phyloP scores from a whole-genome alignment of 2,329 filamentous ascomycete species.

The Phaeosphaeria sp. region DNA sequence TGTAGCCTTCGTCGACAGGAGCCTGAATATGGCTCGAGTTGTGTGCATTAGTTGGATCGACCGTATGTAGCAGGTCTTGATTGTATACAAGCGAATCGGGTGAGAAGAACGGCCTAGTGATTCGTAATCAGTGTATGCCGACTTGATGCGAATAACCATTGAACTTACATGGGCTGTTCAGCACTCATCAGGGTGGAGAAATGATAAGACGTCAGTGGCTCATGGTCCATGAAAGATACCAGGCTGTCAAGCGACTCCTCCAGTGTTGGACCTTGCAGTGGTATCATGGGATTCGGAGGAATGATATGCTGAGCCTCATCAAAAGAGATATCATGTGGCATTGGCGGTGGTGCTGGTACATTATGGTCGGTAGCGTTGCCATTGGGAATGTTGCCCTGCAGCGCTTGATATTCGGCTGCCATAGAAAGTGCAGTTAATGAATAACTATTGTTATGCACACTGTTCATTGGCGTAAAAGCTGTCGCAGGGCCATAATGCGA shows the following conservation, averaged over 20 bases:
- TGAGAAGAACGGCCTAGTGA: slow-evolving; percentile 47
- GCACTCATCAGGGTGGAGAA: slow-evolving; percentile 49
- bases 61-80: slow-evolving; percentile 29
- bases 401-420: slow-evolving; percentile 50
- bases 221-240: slow-evolving; percentile 48
- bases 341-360: slow-evolving; percentile 15
- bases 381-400: slow-evolving; percentile 37
- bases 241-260: slow-evolving; percentile 47
- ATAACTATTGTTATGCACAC: slow-evolving; percentile 35
- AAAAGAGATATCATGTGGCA: slow-evolving; percentile 21
- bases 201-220: slow-evolving; percentile 47
- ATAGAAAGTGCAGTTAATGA: slow-evolving; percentile 50
- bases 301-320: slow-evolving; percentile 18
- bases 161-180: slow-evolving; percentile 45
- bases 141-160: not conserved
- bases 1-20: slow-evolving; percentile 37
- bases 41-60: slow-evolving; percentile 6
- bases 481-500: slow-evolving; percentile 20
- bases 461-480: slow-evolving; percentile 19
- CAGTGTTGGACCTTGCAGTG: slow-evolving; percentile 23
- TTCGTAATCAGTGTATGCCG: not conserved
- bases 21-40: slow-evolving; percentile 15
- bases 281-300: slow-evolving; percentile 2
- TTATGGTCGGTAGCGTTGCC: slow-evolving; percentile 14
- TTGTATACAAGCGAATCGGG: slow-evolving; percentile 46